These are phyloP conservation scores for Tolypocladium endophyticum DNA, from an alignment of 2,329 filamentous ascomycete genomes.

Conservation along the genomic window DNA sequence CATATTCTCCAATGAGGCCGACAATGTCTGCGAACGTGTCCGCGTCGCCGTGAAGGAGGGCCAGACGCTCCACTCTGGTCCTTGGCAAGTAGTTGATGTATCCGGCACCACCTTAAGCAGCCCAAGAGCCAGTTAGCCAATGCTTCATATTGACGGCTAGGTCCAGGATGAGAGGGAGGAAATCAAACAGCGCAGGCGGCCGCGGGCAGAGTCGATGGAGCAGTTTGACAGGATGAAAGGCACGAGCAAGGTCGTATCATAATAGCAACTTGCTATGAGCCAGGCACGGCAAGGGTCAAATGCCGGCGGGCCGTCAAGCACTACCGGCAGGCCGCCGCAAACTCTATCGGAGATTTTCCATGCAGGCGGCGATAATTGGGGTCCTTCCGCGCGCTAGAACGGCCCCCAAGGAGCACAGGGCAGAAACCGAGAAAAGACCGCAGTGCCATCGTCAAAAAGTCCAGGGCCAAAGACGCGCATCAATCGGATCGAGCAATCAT, in stretches of 20 bases:
- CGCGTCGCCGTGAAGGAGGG: constrained; percentile 40
- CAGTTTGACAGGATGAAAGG: not conserved
- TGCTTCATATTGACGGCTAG: not conserved
- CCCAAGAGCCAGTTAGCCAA: not conserved
- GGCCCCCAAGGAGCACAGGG: not conserved
- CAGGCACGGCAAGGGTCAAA: not conserved
- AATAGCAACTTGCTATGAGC: not conserved
- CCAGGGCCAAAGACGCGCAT: not conserved
- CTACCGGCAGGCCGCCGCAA: not conserved
- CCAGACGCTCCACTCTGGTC: constrained; percentile 31
- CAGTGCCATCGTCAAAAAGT: not conserved
- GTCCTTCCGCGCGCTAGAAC: not conserved
- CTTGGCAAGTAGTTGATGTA: constrained; percentile 45
- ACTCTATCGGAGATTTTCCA: not conserved
- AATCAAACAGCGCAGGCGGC: not conserved
- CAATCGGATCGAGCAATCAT: constrained; percentile 11
- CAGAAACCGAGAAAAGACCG: not conserved
- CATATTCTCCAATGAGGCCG: constrained; percentile 66
- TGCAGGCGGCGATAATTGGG: not conserved
- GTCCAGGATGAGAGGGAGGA: not conserved
- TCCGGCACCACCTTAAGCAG: constrained; percentile 3
- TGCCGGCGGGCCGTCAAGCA: not conserved
- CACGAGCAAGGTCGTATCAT: not conserved
- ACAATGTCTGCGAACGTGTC: constrained; percentile 68
- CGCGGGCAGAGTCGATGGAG: not conserved